These are phyloP conservation scores for Solanum acaule DNA, from an alignment of 257 asterid genomes.

Conservation along the genomic window DNA sequence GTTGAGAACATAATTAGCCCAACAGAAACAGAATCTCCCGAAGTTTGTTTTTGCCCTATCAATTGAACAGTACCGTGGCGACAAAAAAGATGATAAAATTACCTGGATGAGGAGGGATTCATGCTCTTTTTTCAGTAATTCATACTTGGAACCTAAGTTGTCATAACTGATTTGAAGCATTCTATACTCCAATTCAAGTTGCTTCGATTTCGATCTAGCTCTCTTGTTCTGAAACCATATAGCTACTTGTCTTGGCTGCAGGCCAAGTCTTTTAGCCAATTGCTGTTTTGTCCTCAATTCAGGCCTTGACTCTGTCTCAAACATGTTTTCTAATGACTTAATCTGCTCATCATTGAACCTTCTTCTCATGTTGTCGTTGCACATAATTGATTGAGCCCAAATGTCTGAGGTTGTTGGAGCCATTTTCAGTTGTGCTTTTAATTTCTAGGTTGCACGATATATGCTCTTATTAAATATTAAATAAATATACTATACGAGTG, in stretches of 20 bases:
- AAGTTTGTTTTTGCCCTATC: neutral
- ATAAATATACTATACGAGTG: neutral
- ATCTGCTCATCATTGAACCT: conserved; percentile 68
- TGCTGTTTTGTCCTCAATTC: conserved; percentile 62
- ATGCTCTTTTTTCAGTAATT: conserved; percentile 48
- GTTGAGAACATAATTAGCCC: neutral
- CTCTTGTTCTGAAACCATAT: conserved; percentile 83
- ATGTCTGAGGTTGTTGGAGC: neutral
- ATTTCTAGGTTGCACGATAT: neutral
- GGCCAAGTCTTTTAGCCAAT: conserved; percentile 61
- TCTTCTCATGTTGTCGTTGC: conserved; percentile 28
- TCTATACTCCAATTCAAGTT: conserved; percentile 43
- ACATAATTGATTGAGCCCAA: conserved; percentile 5
- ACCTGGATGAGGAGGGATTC: conserved; percentile 60
- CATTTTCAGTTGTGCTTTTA: neutral
- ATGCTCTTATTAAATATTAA: neutral
- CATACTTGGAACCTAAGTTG: conserved; percentile 35
- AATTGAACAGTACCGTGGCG: neutral
- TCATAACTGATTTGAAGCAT: conserved; percentile 46
- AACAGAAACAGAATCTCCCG: neutral
- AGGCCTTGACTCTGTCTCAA: conserved; percentile 53
- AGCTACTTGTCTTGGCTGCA: conserved; percentile 79
- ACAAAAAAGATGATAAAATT: neutral
- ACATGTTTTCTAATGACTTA: conserved; percentile 51
- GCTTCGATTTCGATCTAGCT: conserved; percentile 69